phyloP scores from a whole-genome alignment of 2,329 filamentous ascomycete species.

The Pochonia chlamydosporia region DNA sequence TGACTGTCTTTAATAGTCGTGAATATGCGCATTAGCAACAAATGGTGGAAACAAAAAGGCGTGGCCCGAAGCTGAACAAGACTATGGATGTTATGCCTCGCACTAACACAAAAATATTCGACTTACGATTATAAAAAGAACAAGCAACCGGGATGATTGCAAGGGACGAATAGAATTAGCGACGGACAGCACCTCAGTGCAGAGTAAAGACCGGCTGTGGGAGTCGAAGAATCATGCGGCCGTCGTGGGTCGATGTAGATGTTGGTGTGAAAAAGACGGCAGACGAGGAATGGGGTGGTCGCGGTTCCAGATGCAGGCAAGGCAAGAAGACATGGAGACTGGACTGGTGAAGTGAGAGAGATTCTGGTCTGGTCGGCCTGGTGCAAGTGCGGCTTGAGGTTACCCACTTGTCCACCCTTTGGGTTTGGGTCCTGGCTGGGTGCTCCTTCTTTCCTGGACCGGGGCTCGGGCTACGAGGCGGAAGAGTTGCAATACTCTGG shows the following conservation, averaged over 20 bases:
- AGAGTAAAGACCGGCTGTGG: neutral
- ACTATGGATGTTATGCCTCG: neutral
- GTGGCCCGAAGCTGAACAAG: neutral
- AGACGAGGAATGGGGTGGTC: slow-evolving; percentile 20
- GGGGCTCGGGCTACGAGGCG: too few species aligned
- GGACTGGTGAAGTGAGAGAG: too few species aligned
- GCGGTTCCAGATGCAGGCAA: slow-evolving; percentile 16
- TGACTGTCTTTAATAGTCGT: neutral
- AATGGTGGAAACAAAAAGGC: neutral
- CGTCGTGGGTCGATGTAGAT: slow-evolving; percentile 15
- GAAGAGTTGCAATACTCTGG: too few species aligned
- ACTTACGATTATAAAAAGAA: slow-evolving; percentile 6
- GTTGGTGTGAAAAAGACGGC: slow-evolving; percentile 16
- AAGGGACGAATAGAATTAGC: slow-evolving; percentile 3
- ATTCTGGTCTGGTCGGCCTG: too few species aligned
- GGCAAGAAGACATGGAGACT: slow-evolving; percentile 10
- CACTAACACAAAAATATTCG: slow-evolving; percentile 9
- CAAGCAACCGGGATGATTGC: slow-evolving; percentile 3
- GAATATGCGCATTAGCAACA: neutral
- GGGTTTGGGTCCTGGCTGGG: too few species aligned
- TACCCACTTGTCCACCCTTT: slow-evolving; percentile 10
- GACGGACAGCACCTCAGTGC: neutral
- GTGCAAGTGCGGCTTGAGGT: slow-evolving; percentile 19
- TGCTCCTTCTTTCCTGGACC: too few species aligned
- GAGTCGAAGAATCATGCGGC: slow-evolving; percentile 10